These are phyloP conservation scores for Chlamydomonas sphaeroides DNA, from an alignment of 139 green algal species.

Conservation along the genomic window DNA sequence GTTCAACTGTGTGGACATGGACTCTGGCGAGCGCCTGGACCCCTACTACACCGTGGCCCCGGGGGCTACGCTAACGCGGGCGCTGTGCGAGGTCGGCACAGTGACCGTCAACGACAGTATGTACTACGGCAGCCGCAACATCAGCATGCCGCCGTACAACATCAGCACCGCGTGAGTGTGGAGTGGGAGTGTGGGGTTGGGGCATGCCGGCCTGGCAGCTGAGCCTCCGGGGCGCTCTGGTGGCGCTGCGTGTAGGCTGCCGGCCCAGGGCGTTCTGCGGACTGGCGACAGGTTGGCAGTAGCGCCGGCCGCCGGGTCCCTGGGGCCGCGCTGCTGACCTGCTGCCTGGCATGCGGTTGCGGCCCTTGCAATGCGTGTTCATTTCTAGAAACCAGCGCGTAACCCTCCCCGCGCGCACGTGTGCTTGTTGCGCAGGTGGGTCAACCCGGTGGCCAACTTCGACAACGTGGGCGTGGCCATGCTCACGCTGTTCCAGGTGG, in stretches of 20 bases:
- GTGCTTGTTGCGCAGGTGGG: slow-evolving; percentile 42
- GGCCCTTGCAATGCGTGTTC: too few relatives aligned
- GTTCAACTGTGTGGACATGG: slow-evolving; percentile 22
- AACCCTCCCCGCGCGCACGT: too few relatives aligned
- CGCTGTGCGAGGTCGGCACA: slow-evolving; percentile 40
- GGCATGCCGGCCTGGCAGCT: neutral
- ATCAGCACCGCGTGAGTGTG: slow-evolving; percentile 36
- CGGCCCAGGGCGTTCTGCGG: too few relatives aligned
- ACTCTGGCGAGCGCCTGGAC: slow-evolving; percentile 49
- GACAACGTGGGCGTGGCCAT: slow-evolving; percentile 66
- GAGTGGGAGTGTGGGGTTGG: too few relatives aligned
- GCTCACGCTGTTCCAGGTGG: slow-evolving; percentile 69
- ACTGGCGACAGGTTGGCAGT: too few relatives aligned
- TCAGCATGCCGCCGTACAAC: slow-evolving; percentile 51
- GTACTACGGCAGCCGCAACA: slow-evolving; percentile 48
- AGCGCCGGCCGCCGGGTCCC: too few relatives aligned
- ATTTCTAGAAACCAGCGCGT: too few relatives aligned
- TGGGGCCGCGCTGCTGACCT: too few relatives aligned
- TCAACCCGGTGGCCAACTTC: slow-evolving; percentile 70
- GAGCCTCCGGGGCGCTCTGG: neutral
- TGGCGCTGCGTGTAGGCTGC: too few relatives aligned
- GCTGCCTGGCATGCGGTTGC: too few relatives aligned
- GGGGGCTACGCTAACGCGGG: slow-evolving; percentile 47
- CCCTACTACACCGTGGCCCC: slow-evolving; percentile 53
- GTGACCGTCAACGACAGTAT: slow-evolving; percentile 44